phyloP scores from a whole-genome alignment of 2,329 filamentous ascomycete species.

The Fusarium secorum region DNA sequence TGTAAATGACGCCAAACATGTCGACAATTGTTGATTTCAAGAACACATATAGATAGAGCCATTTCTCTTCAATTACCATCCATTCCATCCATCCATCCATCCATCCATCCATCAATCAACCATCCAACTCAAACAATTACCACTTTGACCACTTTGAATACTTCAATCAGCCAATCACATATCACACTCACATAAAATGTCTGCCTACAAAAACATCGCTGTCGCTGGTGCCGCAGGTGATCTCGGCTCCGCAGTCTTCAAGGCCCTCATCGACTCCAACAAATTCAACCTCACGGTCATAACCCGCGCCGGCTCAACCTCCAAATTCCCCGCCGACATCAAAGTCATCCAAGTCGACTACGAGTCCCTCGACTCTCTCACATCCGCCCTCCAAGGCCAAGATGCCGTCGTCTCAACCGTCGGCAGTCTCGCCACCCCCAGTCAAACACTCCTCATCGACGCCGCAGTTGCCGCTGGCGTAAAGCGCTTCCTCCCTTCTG shows the following conservation, averaged over 20 bases:
- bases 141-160: too few relatives aligned
- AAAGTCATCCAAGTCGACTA: conserved; percentile 50
- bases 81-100: not conserved
- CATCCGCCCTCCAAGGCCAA: conserved; percentile 59
- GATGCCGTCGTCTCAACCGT: conserved; percentile 61
- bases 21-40: not conserved
- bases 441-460: conserved; percentile 57
- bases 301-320: conserved; percentile 51
- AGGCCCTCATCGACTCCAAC: conserved; percentile 43
- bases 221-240: conserved; percentile 49
- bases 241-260: conserved; percentile 46
- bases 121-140: not conserved
- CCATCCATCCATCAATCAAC: not conserved
- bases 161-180: not conserved
- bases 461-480: conserved; percentile 68
- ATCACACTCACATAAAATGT: conserved; percentile 35
- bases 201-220: conserved; percentile 49
- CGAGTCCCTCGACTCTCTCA: conserved; percentile 57
- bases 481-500: conserved; percentile 67
- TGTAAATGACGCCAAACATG: not conserved
- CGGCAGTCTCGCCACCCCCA: conserved; percentile 50
- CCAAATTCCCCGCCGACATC: conserved; percentile 43
- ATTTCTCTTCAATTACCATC: not conserved
- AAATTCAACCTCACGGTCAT: conserved; percentile 50
- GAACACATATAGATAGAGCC: not conserved